Conservation (phyloP, 2,329 filamentous ascomycete species). For the Zymoseptoria brevis region DNA sequence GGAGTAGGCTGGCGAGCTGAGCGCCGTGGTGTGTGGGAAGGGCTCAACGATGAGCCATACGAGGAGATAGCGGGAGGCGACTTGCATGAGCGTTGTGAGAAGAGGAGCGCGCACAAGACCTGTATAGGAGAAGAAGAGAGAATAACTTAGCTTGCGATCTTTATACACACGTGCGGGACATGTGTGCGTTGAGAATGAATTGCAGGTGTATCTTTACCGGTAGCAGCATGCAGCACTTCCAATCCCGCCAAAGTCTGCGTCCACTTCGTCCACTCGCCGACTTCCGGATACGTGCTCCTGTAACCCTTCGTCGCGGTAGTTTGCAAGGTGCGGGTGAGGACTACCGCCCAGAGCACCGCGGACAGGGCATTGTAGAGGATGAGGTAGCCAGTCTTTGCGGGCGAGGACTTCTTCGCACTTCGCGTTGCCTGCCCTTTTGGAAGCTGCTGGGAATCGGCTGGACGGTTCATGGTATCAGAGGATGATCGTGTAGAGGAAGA, state of each 20-base stretch:
- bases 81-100: constrained; percentile 81
- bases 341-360: constrained; percentile 66
- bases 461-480: constrained; percentile 19
- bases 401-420: constrained; percentile 21
- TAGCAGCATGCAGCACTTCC: constrained; percentile 73
- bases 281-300: constrained; percentile 51
- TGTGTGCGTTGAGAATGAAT: not conserved
- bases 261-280: constrained; percentile 63
- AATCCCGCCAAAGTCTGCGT: constrained; percentile 77
- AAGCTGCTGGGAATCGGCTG: constrained; percentile 21
- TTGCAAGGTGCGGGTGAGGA: constrained; percentile 61
- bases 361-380: constrained; percentile 77
- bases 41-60: constrained; percentile 75
- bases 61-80: constrained; percentile 75
- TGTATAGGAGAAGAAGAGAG: constrained; percentile 28
- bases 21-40: constrained; percentile 58
- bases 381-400: constrained; percentile 51
- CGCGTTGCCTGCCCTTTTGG: constrained; percentile 4
- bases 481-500: not conserved
- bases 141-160: not conserved
- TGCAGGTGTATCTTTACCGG: constrained; percentile 49
- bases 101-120: constrained; percentile 80
- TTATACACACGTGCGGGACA: not conserved
- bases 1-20: constrained; percentile 53
- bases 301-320: constrained; percentile 40